Evolutionary conservation across 176 grass and related monocot genomes (phyloP).

Genomic region (Lolium rigidum): DNA sequence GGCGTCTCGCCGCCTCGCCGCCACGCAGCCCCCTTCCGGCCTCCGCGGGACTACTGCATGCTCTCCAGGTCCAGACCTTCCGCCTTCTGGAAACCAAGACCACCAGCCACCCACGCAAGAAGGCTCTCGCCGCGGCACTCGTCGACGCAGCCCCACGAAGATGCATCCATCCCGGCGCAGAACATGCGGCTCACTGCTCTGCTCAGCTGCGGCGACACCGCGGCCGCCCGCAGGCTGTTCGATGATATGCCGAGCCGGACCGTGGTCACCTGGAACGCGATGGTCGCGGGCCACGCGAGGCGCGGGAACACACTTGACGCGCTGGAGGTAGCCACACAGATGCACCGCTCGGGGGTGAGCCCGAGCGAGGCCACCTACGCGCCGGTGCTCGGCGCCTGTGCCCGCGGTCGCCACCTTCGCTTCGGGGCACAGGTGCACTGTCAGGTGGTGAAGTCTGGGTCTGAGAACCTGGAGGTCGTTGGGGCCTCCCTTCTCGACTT

Average conservation of each 20-base stretch:
- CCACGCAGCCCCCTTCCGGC: not conserved
- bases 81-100: conserved; percentile 13
- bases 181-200: not conserved
- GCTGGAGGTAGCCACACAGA: conserved; percentile 11
- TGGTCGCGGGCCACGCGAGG: conserved; percentile 27
- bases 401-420: conserved; percentile 21
- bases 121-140: not conserved
- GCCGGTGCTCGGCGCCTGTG: conserved; percentile 49
- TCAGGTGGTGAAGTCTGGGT: conserved; percentile 47
- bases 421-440: conserved; percentile 50
- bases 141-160: not conserved
- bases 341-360: conserved; percentile 32
- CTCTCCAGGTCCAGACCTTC: conserved; percentile 14
- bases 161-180: not conserved
- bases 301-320: conserved; percentile 10
- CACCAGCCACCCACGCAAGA: not conserved
- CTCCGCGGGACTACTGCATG: conserved; percentile 16
- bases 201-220: not conserved
- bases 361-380: conserved; percentile 48
- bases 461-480: conserved; percentile 27
- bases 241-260: conserved; percentile 45
- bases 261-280: conserved; percentile 46
- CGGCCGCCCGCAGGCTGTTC: conserved; percentile 35
- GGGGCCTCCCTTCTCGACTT: conserved; percentile 52
- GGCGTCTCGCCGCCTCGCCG: not conserved